Conservation (phyloP, 345 rosid genomes). For the Draba incana region DNA sequence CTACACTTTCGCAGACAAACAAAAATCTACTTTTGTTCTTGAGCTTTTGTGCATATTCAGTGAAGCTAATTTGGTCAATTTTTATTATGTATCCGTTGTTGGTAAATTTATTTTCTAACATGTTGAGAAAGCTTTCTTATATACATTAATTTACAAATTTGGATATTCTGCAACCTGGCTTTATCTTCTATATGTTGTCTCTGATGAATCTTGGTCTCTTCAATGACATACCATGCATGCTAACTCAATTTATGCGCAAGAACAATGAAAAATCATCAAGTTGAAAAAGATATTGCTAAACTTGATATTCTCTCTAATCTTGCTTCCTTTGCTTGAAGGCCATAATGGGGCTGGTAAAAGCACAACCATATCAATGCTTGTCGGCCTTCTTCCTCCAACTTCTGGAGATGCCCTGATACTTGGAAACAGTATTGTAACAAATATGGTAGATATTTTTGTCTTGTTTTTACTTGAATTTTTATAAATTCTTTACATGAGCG, state of each 20-base stretch:
- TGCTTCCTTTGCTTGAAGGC: slow-evolving; percentile 53
- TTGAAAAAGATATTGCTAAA: slow-evolving; percentile 12
- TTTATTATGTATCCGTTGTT: slow-evolving; percentile 9
- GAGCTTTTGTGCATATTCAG: slow-evolving; percentile 17
- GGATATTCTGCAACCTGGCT: slow-evolving; percentile 8
- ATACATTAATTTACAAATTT: slow-evolving; percentile 3
- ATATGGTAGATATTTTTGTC: slow-evolving; percentile 57
- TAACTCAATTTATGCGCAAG: slow-evolving; percentile 1
- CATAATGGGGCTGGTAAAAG: slow-evolving; percentile 99
- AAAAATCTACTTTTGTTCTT: neutral
- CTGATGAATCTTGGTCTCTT: slow-evolving; percentile 27
- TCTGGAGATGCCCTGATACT: slow-evolving; percentile 93
- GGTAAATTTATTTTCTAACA: slow-evolving; percentile 3
- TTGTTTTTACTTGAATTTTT: slow-evolving; percentile 21
- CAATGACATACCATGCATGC: slow-evolving; percentile 16
- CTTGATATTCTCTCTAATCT: slow-evolving; percentile 15
- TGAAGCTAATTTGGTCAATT: neutral
- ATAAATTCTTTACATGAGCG: slow-evolving; percentile 3
- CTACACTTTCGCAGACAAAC: neutral
- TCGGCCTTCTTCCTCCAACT: slow-evolving; percentile 95
- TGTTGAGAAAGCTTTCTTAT: slow-evolving; percentile 30
- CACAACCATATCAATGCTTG: slow-evolving; percentile 98
- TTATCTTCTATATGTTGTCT: slow-evolving; percentile 23
- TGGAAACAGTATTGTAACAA: slow-evolving; percentile 77
- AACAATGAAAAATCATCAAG: neutral